Base-by-base conservation (phyloP, 805 yeast genomes). In the Ogataea dorogensis region DNA sequence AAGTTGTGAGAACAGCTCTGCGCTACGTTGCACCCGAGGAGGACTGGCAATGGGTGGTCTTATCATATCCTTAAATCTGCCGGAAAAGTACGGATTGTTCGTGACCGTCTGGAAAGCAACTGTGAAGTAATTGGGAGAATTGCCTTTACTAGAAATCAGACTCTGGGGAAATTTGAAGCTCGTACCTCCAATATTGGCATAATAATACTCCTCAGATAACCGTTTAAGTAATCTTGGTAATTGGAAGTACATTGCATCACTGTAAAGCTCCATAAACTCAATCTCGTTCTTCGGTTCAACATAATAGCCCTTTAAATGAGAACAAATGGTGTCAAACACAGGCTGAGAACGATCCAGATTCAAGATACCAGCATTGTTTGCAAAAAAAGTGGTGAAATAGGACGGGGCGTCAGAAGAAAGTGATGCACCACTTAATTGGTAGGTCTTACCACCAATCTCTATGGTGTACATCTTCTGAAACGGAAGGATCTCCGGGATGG, bases 391-490 rank as follows among this genome's bases (percentile, higher is more conserved):
- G 2, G 96, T 86, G 65, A 88, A 89, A 56, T 84, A 87, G 4
- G 94, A 85, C 0, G 97, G 97, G 0, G 81, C 81, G 61, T 88
- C 96, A 2, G 84, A 83, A 17, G 87, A 81, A 24, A 88, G 61
- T 2, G 95, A 86, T 0, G 93, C 89, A 1, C 96, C 96, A 51
- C 87, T 79, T 12, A 81, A 49, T n/a, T 69, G 65, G 57, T 79
- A 87, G 17, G 75, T 46, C 44, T 67, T 68, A 25, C 68, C 71
- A 0, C 95, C 95, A 9, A 86, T 77, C 53, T 81, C 86, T 17
- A 87, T 70, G 12, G 79, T 68, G 59, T 72, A 87, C 59, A 84
- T 75, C 39, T 68, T 73, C 27, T 79, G 83, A 48, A 79, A 85
- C 1, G 93, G 91, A 17, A 86, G 65, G 3, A 77, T 49, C 2